Evolutionary conservation across 352 stramenopile genomes (phyloP).

Genomic region (Phytophthora capsici): DNA sequence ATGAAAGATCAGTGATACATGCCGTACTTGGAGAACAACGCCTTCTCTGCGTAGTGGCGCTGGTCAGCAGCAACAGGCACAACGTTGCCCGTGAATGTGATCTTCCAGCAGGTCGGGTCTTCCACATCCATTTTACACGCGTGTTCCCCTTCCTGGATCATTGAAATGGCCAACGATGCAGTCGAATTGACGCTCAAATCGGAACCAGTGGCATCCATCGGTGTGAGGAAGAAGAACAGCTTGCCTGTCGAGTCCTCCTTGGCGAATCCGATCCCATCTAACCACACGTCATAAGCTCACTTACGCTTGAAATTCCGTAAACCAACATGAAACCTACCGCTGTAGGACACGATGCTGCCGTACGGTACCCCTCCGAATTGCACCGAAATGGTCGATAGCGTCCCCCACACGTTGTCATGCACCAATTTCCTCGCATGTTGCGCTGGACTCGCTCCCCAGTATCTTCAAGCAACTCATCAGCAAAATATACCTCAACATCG

Average conservation of each 20-base stretch:
- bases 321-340: conserved; percentile 42
- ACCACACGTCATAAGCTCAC: neutral
- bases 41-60: conserved; percentile 53
- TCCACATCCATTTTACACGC: conserved; percentile 74
- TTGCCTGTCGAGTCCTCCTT: conserved; percentile 61
- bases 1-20: too few relatives aligned
- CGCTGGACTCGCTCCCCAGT: conserved; percentile 31
- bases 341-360: conserved; percentile 71
- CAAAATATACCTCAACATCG: neutral
- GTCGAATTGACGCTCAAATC: conserved; percentile 63
- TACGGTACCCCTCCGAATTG: conserved; percentile 62
- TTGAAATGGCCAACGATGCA: conserved; percentile 66
- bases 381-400: conserved; percentile 66
- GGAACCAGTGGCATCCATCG: conserved; percentile 51
- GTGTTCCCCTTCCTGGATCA: conserved; percentile 52
- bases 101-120: conserved; percentile 79
- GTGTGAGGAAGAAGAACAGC: conserved; percentile 78
- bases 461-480: conserved; percentile 7
- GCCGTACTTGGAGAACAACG: conserved; percentile 73
- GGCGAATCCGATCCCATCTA: conserved; percentile 64
- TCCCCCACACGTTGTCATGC: conserved; percentile 70
- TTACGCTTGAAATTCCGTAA: too few relatives aligned
- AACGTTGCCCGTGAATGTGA: conserved; percentile 63
- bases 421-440: conserved; percentile 68
- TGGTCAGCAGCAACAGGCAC: conserved; percentile 50